A percentile compares a stretch with the other conserved stretches of the same genome.
phyloP scores from a whole-genome alignment of 2,329 filamentous ascomycete species.

The Stemphylium lycopersici region DNA sequence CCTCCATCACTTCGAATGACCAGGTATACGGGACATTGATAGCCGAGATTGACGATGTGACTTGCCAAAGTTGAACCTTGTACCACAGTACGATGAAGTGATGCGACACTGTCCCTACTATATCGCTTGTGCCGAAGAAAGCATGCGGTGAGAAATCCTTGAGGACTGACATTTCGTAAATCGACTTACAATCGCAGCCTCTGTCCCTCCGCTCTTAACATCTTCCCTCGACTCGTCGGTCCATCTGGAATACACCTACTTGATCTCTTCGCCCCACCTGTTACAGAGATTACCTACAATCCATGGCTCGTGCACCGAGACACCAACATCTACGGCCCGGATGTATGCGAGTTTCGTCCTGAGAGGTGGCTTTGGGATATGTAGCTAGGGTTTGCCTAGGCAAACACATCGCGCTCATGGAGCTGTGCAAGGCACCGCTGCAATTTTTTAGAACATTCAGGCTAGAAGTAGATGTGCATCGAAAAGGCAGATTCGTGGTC shows the following conservation, averaged over 20 bases:
- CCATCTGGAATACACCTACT: constrained; percentile 45
- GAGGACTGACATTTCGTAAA: background rate
- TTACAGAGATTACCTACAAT: constrained; percentile 38
- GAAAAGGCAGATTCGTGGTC: constrained; percentile 47
- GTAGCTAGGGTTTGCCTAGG: constrained; percentile 58
- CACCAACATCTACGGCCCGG: constrained; percentile 33
- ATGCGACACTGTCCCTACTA: constrained; percentile 53
- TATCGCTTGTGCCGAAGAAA: constrained; percentile 58
- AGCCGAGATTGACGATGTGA: constrained; percentile 53
- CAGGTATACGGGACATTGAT: constrained; percentile 56
- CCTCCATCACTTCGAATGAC: constrained; percentile 50
- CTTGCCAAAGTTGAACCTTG: constrained; percentile 32
- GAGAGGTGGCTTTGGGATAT: constrained; percentile 55
- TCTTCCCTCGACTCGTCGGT: constrained; percentile 56
- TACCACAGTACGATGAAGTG: constrained; percentile 37
- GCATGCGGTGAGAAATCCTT: constrained; percentile 45
- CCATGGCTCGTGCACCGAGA: constrained; percentile 42
- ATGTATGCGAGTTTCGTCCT: constrained; percentile 36
- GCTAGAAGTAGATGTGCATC: constrained; percentile 34
- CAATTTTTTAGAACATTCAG: constrained; percentile 53
- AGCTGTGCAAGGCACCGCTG: constrained; percentile 55
- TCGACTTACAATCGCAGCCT: constrained; percentile 39
- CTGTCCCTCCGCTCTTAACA: constrained; percentile 57
- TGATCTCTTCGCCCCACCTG: constrained; percentile 37
- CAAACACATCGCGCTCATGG: constrained; percentile 59